These are phyloP conservation scores for Aspergillus alliaceus DNA, from an alignment of 2,329 filamentous ascomycete species.

Conservation along the genomic window DNA sequence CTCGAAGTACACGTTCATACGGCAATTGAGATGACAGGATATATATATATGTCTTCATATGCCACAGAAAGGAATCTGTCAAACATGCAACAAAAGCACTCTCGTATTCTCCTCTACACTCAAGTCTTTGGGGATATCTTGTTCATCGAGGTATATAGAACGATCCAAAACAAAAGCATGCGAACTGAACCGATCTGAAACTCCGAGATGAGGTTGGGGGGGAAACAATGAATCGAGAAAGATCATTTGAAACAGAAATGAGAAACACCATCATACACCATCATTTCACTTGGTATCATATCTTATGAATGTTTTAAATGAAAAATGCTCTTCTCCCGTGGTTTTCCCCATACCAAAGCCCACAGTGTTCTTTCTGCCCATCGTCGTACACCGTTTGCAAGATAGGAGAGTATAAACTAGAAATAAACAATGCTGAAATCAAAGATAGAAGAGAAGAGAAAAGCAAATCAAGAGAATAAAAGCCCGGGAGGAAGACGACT, in stretches of 20 bases:
- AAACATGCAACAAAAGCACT: background rate
- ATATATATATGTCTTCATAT: no score
- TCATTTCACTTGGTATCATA: conserved; percentile 31
- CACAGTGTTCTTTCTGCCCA: background rate
- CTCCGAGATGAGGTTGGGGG: conserved; percentile 11
- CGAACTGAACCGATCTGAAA: conserved; percentile 12
- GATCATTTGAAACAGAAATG: conserved; percentile 4
- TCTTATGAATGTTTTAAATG: conserved; percentile 18
- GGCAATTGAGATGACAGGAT: no score
- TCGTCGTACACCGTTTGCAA: background rate
- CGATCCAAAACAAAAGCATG: conserved; percentile 11
- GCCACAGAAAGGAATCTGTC: no score
- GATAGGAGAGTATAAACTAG: background rate
- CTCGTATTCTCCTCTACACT: background rate
- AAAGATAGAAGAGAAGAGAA: no score
- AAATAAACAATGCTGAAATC: background rate
- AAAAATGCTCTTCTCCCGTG: conserved; percentile 6
- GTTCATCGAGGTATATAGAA: conserved; percentile 20
- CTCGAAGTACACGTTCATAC: no score
- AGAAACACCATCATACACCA: conserved; percentile 21
- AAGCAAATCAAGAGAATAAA: conserved; percentile 10
- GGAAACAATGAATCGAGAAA: conserved; percentile 4
- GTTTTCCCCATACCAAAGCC: conserved; percentile 8
- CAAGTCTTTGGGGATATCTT: conserved; percentile 12
- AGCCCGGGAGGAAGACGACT: background rate